Base-by-base conservation (phyloP, 1,284 basidiomycete species). In the Tylopilus orsonianus region DNA sequence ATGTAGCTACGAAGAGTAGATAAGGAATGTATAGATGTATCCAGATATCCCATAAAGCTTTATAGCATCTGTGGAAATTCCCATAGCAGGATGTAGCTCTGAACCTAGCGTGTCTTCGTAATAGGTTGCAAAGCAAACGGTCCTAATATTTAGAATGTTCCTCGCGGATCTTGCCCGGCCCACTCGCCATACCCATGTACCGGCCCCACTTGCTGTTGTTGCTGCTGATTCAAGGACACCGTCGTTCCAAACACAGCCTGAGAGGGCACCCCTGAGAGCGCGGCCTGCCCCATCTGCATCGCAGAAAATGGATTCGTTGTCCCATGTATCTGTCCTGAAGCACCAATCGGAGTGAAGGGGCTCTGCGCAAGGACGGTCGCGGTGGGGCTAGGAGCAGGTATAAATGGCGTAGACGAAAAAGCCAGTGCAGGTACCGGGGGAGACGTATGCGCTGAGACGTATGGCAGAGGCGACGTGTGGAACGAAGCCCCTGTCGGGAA, bases 261-360 rank as follows among this genome's bases (percentile, higher is more conserved):
- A 13, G 57, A 44, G 4, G 35, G 48, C 16, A 13, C 14, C 2
- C 29, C 38, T 12, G 57, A 6, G 24, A 53, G 57, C 0, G 32
- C 39, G 3, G 29, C 19, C 26, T 53, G 62, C 3, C 49, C 42
- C 40, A 45, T 49, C 8, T 58, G 57, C 42, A 56, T 44, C 35
- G 45, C 41, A 4, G 58, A 43, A 33, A 59, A 63, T 6, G 62
- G 58, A 30, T 61, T 63, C 38, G 37, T 42, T 19, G 42, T 5
- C 8, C 40, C 49, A 7, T 23, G 53, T 8, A 49, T 42, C 32
- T 53, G 60, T 0, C 34, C 47, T 1, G 52, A 41, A 13, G 33
- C 10, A 16, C 39, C 34, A 3, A 33, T 13, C 6, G 27, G 44
- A 7, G 41, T 27, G 37, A 59, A 56, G 2, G 50, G 48, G 34